phyloP scores from a whole-genome alignment of 1,284 basidiomycete genomes.

The Ceratorhiza oryzae-sativae region DNA sequence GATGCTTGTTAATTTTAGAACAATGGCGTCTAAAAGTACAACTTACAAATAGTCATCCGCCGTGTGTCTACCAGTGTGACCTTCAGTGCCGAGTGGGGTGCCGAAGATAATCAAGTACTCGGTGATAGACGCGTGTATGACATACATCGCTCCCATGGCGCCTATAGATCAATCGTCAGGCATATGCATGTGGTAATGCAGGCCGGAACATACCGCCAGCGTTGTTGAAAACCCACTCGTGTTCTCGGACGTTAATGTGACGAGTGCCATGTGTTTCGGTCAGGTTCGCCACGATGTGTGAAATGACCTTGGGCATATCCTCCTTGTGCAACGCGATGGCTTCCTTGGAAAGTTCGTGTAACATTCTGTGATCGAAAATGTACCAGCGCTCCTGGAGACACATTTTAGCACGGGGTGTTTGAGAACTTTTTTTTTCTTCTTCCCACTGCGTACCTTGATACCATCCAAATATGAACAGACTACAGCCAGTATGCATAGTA shows the following conservation, averaged over 20 bases:
- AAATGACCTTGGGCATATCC: constrained; percentile 73
- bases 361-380: constrained; percentile 68
- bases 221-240: constrained; percentile 97
- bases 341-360: constrained; percentile 74
- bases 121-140: constrained; percentile 93
- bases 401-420: constrained; percentile 55
- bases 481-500: constrained; percentile 48
- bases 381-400: constrained; percentile 63
- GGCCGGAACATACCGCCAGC: constrained; percentile 73
- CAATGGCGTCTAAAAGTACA: background rate
- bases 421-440: background rate
- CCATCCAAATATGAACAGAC: constrained; percentile 60
- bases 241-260: constrained; percentile 52
- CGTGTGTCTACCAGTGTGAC: constrained; percentile 92
- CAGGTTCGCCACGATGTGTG: constrained; percentile 78
- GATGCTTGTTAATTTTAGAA: background rate
- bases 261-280: constrained; percentile 62
- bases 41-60: constrained; percentile 90
- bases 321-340: constrained; percentile 69
- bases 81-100: constrained; percentile 94
- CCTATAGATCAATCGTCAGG: constrained; percentile 11
- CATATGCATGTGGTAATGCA: background rate
- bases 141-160: constrained; percentile 78
- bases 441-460: constrained; percentile 60
- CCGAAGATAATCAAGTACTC: constrained; percentile 97